Evolutionary conservation across 495 filamentous ascomycete species (phyloP), one percentile per base, ranked within the genome.

Genomic region (Aspergillus heteromorphus): DNA sequence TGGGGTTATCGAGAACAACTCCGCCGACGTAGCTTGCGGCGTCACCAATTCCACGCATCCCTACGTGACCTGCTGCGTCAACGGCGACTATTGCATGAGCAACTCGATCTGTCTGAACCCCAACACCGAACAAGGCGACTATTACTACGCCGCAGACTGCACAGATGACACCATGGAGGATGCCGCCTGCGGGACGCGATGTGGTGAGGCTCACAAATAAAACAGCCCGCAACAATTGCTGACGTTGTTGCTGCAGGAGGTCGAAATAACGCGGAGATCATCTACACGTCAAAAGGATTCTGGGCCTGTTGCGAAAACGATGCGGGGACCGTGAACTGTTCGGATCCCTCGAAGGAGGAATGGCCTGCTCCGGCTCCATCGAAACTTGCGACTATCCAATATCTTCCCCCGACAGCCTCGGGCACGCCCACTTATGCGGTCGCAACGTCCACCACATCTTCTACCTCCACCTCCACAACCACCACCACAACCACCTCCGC

Each of bases 11-110:
- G 7, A 18, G 13, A 21, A 45, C 11, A 27, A 45, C 14, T 2
- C 36, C 5, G 21, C 30, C 3, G 54, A 56, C 19, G 16, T 51
- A 1, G 38, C 54, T 0, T 56, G 54, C 25, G 54, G 48, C 4
- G 48, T 56, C 25, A 51, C 48, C 2, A 56, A 56, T 20, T 40
- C 40, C 29, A 51, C 48, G 0, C 34, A 56, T 27, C 48, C 48
- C 16, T 47, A 56, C 21, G 54, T 56, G 20, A 50, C 16, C 11
- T 56, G 54, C 48, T 56, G 54, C 30, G 48, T 51, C 4, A 25
- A 50, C 4, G 54, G 54, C 4, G 54, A 56, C 40, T 56, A 56
- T 30, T 56, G 54, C 48, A 9, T 56, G 29, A 56, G 40, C 42
- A 45, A 56, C n/a, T 50, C 40, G 16, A 45, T 56, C 25, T 56